Base-by-base conservation (phyloP, 176 grass and related monocot species). In the Rhynchospora tenuis region DNA sequence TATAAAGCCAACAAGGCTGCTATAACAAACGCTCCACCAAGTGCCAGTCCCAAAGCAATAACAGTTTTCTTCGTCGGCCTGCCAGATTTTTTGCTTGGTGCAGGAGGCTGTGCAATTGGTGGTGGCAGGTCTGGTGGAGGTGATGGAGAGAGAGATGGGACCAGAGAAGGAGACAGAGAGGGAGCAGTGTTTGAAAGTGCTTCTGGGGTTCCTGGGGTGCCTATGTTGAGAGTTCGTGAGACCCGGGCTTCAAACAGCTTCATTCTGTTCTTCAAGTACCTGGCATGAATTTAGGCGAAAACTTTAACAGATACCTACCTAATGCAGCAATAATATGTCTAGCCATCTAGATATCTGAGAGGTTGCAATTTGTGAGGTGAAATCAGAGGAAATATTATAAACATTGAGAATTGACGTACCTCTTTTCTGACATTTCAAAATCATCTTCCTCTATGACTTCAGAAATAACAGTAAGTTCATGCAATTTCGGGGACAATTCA, bases 21-120 rank as follows among this genome's bases (percentile, higher is more conserved):
- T 47, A 85, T 68, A 87, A 59, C 64, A 85, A 90, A 15, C 15
- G 17, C 83, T 78, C 89, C 94, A 20, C 64, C 22, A 78, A 88
- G n/a, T 19, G 65, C 28, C 59, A 83, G 47, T 16, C n/a, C 2
- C 57, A 82, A 12, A 11, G 52, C 24, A 65, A 82, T 9, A 67
- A 6, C 1, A 65, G 7, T n/a, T 4, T 4, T n/a, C 7, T 16
- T 7, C 0, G 31, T 1, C 54, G 6, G 38, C 77, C 17, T 46
- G 51, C 2, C 31, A 33, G 31, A 0, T 10, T 7, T 28, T 69
- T 17, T 0, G 0, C 68, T 79, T 61, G 80, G 11, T 29, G 23
- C 13, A 45, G 1, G 9, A 59, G 24, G 24, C 12, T 9, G 7
- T 1, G 5, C 28, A 4, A 38, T 51, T 38, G 13, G 4, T 14